Conservation (phyloP, 176 grass and related monocot species). For the Oryza nivara region DNA sequence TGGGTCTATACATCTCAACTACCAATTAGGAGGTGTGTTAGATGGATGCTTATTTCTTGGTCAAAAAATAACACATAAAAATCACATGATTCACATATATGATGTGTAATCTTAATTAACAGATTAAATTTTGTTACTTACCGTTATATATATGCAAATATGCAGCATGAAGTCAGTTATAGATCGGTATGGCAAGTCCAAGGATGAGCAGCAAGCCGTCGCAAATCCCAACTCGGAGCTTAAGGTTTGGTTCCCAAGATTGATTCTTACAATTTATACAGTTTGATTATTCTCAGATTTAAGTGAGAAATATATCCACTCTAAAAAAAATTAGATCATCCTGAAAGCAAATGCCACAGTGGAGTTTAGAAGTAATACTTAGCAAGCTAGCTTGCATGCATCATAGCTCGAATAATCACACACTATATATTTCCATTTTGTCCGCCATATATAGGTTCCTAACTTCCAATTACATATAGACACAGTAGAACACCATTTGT, state of each 20-base stretch:
- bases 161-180: slow-evolving; percentile 72
- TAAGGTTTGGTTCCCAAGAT: slow-evolving; percentile 45
- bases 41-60: not conserved
- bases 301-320: not conserved
- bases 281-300: not conserved
- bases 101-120: not conserved
- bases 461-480: not conserved
- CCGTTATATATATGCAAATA: not conserved
- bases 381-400: not conserved
- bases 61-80: not conserved
- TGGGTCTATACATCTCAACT: slow-evolving; percentile 24
- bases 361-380: not conserved
- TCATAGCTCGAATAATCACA: not conserved
- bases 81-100: not conserved
- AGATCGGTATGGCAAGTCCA: slow-evolving; percentile 59
- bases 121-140: not conserved
- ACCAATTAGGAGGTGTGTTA: slow-evolving; percentile 8
- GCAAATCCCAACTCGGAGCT: slow-evolving; percentile 57
- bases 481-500: not conserved
- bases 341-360: not conserved
- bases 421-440: not conserved
- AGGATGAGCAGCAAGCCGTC: slow-evolving; percentile 52
- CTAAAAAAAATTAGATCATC: not conserved
- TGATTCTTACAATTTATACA: not conserved
- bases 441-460: not conserved